phyloP scores from a whole-genome alignment of 106 monocot species.

The Acorus gramineus region DNA sequence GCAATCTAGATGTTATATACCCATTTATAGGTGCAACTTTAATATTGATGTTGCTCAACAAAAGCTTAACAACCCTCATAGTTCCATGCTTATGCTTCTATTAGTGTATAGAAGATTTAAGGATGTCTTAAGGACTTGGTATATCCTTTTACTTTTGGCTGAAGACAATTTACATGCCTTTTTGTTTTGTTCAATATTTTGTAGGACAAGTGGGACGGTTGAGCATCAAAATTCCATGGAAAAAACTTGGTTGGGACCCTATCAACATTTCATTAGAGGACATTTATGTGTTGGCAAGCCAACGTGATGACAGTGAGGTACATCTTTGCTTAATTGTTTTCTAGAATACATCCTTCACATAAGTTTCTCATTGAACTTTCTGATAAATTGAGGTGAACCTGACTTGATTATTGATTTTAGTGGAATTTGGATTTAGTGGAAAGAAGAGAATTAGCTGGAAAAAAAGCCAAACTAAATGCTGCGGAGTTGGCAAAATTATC shows the following conservation, averaged over 20 bases:
- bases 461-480: slow-evolving; percentile 97
- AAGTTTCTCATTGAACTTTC: no score
- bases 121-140: background rate
- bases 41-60: no score
- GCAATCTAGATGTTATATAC: no score
- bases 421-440: slow-evolving; percentile 70
- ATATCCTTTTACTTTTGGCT: background rate
- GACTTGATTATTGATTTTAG: slow-evolving; percentile 25
- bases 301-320: slow-evolving; percentile 74
- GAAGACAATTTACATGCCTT: background rate
- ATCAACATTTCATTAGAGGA: slow-evolving; percentile 81
- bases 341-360: no score
- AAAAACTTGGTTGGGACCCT: slow-evolving; percentile 93
- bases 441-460: slow-evolving; percentile 81
- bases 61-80: no score
- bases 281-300: slow-evolving; percentile 70
- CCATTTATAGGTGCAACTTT: no score
- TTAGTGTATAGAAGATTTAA: no score
- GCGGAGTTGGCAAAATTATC: slow-evolving; percentile 91
- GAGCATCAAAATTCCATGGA: slow-evolving; percentile 98
- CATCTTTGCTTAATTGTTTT: background rate
- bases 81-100: no score
- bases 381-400: background rate
- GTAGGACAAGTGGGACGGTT: slow-evolving; percentile 77
- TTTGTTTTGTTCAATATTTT: background rate